phyloP scores from a whole-genome alignment of 768 basidiomycete genomes.

The Kwoniella heveanensis region DNA sequence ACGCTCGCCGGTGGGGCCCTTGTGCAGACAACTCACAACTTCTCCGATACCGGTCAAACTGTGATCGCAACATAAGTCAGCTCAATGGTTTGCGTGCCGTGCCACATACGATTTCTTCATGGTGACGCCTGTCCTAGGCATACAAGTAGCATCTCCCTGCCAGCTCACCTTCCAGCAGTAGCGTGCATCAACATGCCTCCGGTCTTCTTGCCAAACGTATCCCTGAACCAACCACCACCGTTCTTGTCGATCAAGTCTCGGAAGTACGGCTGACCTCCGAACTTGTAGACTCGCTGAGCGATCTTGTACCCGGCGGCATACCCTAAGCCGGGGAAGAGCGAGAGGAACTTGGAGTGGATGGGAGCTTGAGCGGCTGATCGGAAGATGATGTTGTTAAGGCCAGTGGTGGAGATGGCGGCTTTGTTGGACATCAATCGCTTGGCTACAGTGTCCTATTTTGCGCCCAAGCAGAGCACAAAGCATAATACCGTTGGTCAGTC shows the following conservation, averaged over 20 bases:
- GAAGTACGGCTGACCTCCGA: constrained; percentile 97
- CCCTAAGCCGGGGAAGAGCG: constrained; percentile 93
- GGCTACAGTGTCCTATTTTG: constrained; percentile 84
- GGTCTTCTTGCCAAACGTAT: constrained; percentile 85
- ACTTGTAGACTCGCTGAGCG: constrained; percentile 92
- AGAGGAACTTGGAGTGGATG: constrained; percentile 70
- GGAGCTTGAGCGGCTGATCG: constrained; percentile 74
- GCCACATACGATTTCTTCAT: too few relatives aligned
- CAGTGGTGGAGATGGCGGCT: constrained; percentile 57
- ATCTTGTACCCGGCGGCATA: constrained; percentile 99
- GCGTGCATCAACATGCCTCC: constrained; percentile 97
- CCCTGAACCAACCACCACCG: constrained; percentile 79
- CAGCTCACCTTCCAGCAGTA: constrained; percentile 82
- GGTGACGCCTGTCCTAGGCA: too few relatives aligned
- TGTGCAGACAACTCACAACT: constrained; percentile 64
- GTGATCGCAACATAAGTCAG: not conserved
- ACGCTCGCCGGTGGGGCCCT: too few relatives aligned
- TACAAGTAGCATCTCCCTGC: too few relatives aligned
- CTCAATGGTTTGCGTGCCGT: too few relatives aligned
- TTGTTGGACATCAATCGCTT: constrained; percentile 99
- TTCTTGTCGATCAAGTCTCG: constrained; percentile 83
- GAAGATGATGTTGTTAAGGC: constrained; percentile 80
- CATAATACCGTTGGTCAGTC: too few relatives aligned
- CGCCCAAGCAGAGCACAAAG: too few relatives aligned
- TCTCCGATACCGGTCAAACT: constrained; percentile 83